Base-by-base conservation (phyloP, 2,329 filamentous ascomycete species). In the Neurospora crassa region DNA sequence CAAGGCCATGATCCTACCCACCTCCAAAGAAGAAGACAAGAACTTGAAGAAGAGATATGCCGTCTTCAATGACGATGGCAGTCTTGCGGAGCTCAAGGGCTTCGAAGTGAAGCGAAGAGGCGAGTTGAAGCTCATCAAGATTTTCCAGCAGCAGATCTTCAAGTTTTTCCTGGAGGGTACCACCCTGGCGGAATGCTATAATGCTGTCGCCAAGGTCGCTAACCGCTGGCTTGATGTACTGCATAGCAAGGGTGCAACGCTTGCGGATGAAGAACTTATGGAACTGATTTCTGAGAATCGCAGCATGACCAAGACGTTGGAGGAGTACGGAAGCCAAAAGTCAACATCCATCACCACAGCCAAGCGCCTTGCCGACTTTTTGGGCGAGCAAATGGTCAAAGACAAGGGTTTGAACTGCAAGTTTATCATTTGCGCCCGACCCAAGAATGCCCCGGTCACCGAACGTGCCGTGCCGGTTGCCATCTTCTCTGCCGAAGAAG, bases 251-350 rank as follows among this genome's bases (percentile, higher is more conserved):
- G 96, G 96, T 18, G 87, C 91, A 3, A 98, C 94, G 1, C 84
- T 99, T 16, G 94, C 95, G 0, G 95, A 99, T 76, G 95, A 98
- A 79, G 96, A 99, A 79, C 87, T 99, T 53, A 98, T 99, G 81
- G 95, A 99, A 77, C 90, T 99, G n/a, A 99, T 99, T 89, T 97
- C 94, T 68, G 96, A 99, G 81, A 99, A 99, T 83, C 91, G 96
- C 83, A 98, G 89, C 83, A 99, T 99, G 96, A 88, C 90, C 20
- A 99, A 99, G 82, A 96, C 96, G 0, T 84, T 99, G 1, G 95
- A 97, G 75, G 96, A 99, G 81, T 99, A 99, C 75, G 96, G 94
- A 20, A 84, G 83, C 8, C 96, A 99, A 77, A 99, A 99, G 79
- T 98, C 95, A 0, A 99, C 96, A 1, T 97, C 96, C n/a, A 99